Conservation (phyloP, 2,329 filamentous ascomycete species). For the Trichoderma brevicompactum region DNA sequence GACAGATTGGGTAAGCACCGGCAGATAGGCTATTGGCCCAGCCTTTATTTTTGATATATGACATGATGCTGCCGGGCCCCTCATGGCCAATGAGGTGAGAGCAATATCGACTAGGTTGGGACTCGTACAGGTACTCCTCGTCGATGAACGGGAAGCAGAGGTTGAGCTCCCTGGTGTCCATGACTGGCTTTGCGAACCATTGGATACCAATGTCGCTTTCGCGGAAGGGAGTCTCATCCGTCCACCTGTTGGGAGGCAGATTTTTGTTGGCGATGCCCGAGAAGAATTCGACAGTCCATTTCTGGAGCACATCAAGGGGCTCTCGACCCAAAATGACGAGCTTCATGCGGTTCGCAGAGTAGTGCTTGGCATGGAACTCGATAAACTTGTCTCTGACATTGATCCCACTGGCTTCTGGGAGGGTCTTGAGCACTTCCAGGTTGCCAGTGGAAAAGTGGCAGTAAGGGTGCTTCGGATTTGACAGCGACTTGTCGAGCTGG, state of each 20-base stretch:
- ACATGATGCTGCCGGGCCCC: constrained; percentile 87
- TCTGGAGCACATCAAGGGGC: constrained; percentile 77
- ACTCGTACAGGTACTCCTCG: constrained; percentile 77
- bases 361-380: constrained; percentile 85
- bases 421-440: constrained; percentile 80
- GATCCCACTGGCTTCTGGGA: constrained; percentile 76
- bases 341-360: constrained; percentile 94
- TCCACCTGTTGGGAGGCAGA: constrained; percentile 64
- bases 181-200: constrained; percentile 87
- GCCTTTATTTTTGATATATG: constrained; percentile 86
- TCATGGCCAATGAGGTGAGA: constrained; percentile 91
- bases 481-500: constrained; percentile 86
- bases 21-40: constrained; percentile 86
- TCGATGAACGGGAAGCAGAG: constrained; percentile 85
- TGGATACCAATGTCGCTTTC: constrained; percentile 63
- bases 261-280: constrained; percentile 81
- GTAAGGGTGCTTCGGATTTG: constrained; percentile 85
- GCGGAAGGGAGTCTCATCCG: constrained; percentile 55
- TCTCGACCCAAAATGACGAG: constrained; percentile 84
- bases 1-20: constrained; percentile 75
- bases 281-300: constrained; percentile 85
- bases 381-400: constrained; percentile 92
- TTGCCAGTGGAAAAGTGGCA: constrained; percentile 93
- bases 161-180: constrained; percentile 80
- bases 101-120: constrained; percentile 83